Conservation (phyloP, 2,329 filamentous ascomycete species). For the Penicillium sumatraense region DNA sequence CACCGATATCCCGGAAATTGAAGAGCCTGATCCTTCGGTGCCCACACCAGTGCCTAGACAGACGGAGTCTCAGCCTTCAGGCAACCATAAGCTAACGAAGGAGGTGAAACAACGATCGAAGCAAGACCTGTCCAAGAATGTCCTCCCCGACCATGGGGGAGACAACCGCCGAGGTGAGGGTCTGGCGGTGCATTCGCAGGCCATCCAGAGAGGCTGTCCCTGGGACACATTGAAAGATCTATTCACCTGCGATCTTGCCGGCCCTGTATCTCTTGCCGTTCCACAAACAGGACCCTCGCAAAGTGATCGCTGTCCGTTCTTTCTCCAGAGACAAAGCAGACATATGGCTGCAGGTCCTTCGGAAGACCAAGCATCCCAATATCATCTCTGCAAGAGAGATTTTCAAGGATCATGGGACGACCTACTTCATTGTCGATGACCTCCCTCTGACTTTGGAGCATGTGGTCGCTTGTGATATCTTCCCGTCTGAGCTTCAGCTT, state of each 20-base stretch:
- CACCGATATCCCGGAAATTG: slow-evolving; percentile 4
- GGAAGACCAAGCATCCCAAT: slow-evolving; percentile 12
- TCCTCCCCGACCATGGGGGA: slow-evolving; percentile 7
- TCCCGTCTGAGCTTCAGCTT: slow-evolving; percentile 14
- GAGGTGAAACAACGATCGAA: slow-evolving; percentile 7
- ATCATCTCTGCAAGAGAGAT: slow-evolving; percentile 12
- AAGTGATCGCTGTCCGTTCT: slow-evolving; percentile 14
- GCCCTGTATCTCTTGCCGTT: slow-evolving; percentile 15
- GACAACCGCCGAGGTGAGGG: slow-evolving; percentile 10
- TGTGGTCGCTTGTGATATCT: slow-evolving; percentile 15
- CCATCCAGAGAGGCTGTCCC: slow-evolving; percentile 13
- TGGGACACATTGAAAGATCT: slow-evolving; percentile 20
- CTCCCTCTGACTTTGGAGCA: slow-evolving; percentile 18
- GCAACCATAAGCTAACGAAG: slow-evolving; percentile 12
- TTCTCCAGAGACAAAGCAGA: slow-evolving; percentile 12
- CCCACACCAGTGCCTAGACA: slow-evolving; percentile 11
- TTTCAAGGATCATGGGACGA: slow-evolving; percentile 11
- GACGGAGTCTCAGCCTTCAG: slow-evolving; percentile 11
- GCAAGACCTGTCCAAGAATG: slow-evolving; percentile 9
- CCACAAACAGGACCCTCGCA: slow-evolving; percentile 8
- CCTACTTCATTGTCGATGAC: slow-evolving; percentile 15
- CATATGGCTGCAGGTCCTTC: slow-evolving; percentile 12
- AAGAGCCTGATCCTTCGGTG: slow-evolving; percentile 3
- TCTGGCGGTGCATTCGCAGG: slow-evolving; percentile 4
- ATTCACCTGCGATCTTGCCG: slow-evolving; percentile 18